Percentiles rank a stretch among this genome's conserved stretches.
Conservation (phyloP, 2,329 filamentous ascomycete genomes). For the Fusarium verrucosum region DNA sequence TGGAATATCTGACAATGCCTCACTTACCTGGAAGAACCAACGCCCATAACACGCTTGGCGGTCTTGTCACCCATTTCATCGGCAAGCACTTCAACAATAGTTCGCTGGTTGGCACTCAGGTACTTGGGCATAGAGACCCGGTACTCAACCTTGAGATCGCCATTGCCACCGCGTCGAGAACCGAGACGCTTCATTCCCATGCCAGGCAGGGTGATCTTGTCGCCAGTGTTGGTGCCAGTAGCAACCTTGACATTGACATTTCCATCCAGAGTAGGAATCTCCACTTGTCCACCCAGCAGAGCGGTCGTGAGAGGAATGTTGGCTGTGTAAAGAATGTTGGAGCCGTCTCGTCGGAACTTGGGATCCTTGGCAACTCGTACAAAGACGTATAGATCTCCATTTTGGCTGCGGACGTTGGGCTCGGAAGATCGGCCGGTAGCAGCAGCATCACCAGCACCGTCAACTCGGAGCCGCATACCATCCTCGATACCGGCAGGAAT, state of each 20-base stretch:
- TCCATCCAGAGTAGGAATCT: conserved; percentile 88
- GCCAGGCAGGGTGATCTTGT: conserved; percentile 86
- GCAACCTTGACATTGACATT: conserved; percentile 90
- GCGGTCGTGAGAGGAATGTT: conserved; percentile 92
- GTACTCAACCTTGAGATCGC: conserved; percentile 94
- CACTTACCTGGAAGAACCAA: conserved; percentile 57
- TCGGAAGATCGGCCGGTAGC: conserved; percentile 75
- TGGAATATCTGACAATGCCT: conserved; percentile 24
- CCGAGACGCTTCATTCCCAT: conserved; percentile 93
- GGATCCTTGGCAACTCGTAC: conserved; percentile 89
- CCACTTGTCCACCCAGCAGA: conserved; percentile 88
- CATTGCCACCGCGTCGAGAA: conserved; percentile 71
- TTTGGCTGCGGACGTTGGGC: conserved; percentile 70
- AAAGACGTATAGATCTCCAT: conserved; percentile 90
- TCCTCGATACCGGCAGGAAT: conserved; percentile 97
- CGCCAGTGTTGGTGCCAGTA: conserved; percentile 91
- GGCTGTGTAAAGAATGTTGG: conserved; percentile 92
- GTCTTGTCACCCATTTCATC: conserved; percentile 95
- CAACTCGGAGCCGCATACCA: conserved; percentile 88
- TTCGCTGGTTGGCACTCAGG: conserved; percentile 88
- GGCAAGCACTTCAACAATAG: conserved; percentile 92
- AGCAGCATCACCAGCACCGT: conserved; percentile 87
- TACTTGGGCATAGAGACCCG: conserved; percentile 96
- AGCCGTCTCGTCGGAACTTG: conserved; percentile 86
- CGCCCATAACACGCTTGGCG: conserved; percentile 91